A percentile compares a stretch with the other conserved stretches of the same genome.
Evolutionary conservation across 257 asterid genomes (phyloP).

Genomic region (Cruciata laevipes): DNA sequence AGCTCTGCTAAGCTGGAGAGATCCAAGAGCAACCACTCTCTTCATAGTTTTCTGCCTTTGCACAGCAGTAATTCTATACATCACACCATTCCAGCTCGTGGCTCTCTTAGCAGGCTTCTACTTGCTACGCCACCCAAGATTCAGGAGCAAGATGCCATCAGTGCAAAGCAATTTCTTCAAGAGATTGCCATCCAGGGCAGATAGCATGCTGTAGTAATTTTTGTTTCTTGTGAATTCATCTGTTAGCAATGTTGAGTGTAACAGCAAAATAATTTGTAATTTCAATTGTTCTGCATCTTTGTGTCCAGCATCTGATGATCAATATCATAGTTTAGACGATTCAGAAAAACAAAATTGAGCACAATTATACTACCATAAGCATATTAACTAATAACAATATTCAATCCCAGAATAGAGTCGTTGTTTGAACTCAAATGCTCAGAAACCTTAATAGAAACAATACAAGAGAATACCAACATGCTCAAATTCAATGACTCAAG

Average conservation of each 20-base stretch:
- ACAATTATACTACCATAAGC: background rate
- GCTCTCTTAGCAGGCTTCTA: slow-evolving; percentile 23
- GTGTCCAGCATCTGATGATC: background rate
- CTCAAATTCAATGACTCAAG: background rate
- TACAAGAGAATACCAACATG: background rate
- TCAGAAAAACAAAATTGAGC: background rate
- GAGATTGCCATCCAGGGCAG: slow-evolving; percentile 40
- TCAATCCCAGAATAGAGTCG: background rate
- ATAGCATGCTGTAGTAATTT: slow-evolving; percentile 29
- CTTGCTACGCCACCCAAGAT: slow-evolving; percentile 33
- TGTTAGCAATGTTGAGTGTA: background rate
- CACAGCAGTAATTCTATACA: slow-evolving; percentile 29
- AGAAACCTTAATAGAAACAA: background rate
- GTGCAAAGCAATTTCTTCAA: slow-evolving; percentile 35
- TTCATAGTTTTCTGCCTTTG: slow-evolving; percentile 32
- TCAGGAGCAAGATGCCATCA: slow-evolving; percentile 42
- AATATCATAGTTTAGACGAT: background rate
- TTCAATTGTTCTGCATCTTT: background rate
- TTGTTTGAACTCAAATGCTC: background rate
- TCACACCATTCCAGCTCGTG: slow-evolving; percentile 29
- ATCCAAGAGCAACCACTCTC: slow-evolving; percentile 39
- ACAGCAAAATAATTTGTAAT: background rate
- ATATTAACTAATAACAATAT: background rate
- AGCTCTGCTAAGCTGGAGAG: slow-evolving; percentile 40
- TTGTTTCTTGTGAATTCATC: background rate